Base-by-base conservation (phyloP, 2,329 filamentous ascomycete genomes). In the Periconia sp. region DNA sequence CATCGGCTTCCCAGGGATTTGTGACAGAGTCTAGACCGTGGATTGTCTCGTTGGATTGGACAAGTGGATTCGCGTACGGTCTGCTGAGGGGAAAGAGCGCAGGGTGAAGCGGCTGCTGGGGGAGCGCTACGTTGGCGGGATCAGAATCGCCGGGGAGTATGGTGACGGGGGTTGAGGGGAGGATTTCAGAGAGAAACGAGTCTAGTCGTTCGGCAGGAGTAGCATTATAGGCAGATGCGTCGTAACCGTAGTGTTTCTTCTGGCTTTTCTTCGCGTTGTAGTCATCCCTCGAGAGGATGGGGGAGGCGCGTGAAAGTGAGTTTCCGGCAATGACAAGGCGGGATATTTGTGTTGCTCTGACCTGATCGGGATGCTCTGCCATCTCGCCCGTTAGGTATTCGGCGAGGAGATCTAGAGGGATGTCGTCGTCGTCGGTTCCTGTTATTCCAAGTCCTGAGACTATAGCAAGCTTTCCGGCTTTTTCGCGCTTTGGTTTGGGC, bases 181-280 rank as follows among this genome's bases (percentile, higher is more conserved):
- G 82, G 10, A 99, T 77, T 33, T 87, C 81, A 1, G 87, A 78
- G 23, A 99, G 81, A 67, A 96, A 94, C 5, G 82, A 79, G 73
- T 99, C 94, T 23, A 99, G 80, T 33, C 89, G 85, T 43, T 87
- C 84, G 3, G 89, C 91, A 1, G 94, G 94, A 1, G 87, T 78
- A 2, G 92, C 79, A 65, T 99, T 96, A 76, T 96, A 99, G 1
- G 87, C 73, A 40, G 86, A 85, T 43, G 89, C 84, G 69, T 99
- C 94, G 73, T 97, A 97, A 47, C 94, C 92, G 72, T 96, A 97
- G 66, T 95, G 96, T 69, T 90, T 95, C 73, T 77, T 63, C 78
- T 83, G 57, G 78, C 72, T 32, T 55, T 63, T 78, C 64, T 64
- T 63, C 6, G 57, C 62, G 15, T 63, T 63, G 23, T 78, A 62